A percentile compares a stretch with the other conserved stretches of the same genome.
phyloP scores from a whole-genome alignment of 106 monocot species.

The Cymbidium sinense region DNA sequence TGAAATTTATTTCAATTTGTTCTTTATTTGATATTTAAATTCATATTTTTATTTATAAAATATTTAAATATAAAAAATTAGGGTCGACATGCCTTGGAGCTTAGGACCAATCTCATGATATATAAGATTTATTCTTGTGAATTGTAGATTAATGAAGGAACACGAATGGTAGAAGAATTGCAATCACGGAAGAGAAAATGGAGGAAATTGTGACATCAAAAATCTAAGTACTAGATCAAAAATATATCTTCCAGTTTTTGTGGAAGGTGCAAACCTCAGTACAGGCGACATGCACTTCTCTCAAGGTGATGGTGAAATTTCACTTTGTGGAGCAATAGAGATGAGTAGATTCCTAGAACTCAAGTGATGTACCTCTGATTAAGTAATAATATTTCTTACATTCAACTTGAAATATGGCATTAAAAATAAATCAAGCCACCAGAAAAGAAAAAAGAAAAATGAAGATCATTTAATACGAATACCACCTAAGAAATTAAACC shows the following conservation, averaged over 20 bases:
- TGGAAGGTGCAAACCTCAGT: constrained; percentile 81
- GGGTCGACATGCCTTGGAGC: too few relatives aligned
- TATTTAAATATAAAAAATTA: not conserved
- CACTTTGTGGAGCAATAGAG: constrained; percentile 93
- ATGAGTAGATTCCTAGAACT: constrained; percentile 93
- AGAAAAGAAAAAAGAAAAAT: not conserved
- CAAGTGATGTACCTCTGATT: constrained; percentile 38
- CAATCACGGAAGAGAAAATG: constrained; percentile 80
- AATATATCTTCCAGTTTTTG: constrained; percentile 85
- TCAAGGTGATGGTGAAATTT: constrained; percentile 88
- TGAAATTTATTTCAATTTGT: too few relatives aligned
- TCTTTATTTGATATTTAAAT: too few relatives aligned
- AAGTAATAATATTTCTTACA: not conserved
- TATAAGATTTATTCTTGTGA: not conserved
- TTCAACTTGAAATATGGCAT: not conserved
- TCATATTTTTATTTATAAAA: not conserved
- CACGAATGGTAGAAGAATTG: constrained; percentile 71
- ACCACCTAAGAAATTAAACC: not conserved
- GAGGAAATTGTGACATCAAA: constrained; percentile 94
- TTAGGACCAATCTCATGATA: too few relatives aligned
- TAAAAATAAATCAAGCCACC: not conserved
- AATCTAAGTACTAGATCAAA: constrained; percentile 88
- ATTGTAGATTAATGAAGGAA: constrained; percentile 55
- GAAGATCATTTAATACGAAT: not conserved
- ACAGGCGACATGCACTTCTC: constrained; percentile 96